A percentile compares a stretch with the other conserved stretches of the same genome.
These are phyloP conservation scores for Talaromyces ruber DNA, from an alignment of 495 filamentous ascomycete species.

Conservation along the genomic window DNA sequence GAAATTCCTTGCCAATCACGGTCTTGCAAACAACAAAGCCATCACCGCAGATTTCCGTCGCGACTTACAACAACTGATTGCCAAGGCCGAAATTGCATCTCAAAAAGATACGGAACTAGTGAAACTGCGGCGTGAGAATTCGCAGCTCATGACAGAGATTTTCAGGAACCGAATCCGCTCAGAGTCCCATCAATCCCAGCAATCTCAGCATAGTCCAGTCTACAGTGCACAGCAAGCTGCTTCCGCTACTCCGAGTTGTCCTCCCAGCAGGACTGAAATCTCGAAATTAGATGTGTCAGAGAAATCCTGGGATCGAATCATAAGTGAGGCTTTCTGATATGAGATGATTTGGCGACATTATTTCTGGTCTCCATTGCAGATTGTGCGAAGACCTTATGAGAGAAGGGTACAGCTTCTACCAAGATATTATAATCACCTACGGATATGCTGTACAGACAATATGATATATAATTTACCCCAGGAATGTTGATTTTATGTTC, in stretches of 20 bases:
- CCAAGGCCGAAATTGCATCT: background rate
- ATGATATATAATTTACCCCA: no score
- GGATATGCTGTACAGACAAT: background rate
- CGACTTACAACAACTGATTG: slow-evolving; percentile 1
- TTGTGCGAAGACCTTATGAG: background rate
- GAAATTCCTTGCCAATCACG: background rate
- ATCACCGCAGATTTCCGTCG: slow-evolving; percentile 10
- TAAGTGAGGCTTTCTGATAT: slow-evolving; percentile 2
- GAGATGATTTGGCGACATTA: background rate
- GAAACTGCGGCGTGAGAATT: background rate
- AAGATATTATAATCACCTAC: background rate
- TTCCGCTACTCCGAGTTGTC: background rate
- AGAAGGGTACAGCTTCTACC: background rate
- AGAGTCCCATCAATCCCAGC: background rate
- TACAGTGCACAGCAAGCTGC: background rate
- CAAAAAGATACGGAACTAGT: background rate
- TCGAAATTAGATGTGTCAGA: background rate
- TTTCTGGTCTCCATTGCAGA: background rate
- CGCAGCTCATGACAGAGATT: background rate
- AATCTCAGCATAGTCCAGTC: background rate
- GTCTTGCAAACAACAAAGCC: slow-evolving; percentile 2
- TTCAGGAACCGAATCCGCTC: background rate
- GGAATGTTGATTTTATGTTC: background rate
- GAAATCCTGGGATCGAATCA: slow-evolving; percentile 1
- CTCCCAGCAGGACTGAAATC: background rate